Evolutionary conservation across 495 filamentous ascomycete species (phyloP), one percentile per base, ranked within the genome.

Genomic region (Staphylotrichum tortipilum): DNA sequence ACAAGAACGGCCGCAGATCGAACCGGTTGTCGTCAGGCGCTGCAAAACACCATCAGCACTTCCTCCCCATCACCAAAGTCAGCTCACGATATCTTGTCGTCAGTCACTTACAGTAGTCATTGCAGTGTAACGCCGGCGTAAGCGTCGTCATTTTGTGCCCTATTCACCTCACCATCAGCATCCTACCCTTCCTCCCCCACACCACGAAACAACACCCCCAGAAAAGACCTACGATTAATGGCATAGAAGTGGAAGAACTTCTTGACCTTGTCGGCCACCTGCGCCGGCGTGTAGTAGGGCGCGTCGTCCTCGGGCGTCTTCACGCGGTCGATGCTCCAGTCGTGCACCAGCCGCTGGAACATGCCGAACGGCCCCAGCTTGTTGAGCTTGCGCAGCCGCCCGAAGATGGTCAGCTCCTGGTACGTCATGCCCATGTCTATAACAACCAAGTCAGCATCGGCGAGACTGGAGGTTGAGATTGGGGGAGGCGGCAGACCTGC

Each of bases 311-410:
- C 60, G 1, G 59, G 49, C 1, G 33, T 50, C 11, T 50, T 51
- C 29, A 50, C 55, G 3, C 65, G 61, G 42, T 75, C 70, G 28
- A 75, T 74, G 34, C 76, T 72, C 88, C 88, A 91, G 19, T 78
- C 68, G 53, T 86, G 79, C 7, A 88, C 69, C 1, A 94, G 74
- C 22, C 76, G 78, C 53, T 80, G 74, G 55, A 80, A 91, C 76
- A 83, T 82, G 28, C 72, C 76, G 57, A 74, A 91, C 0, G 86
- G 84, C 3, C 89, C 85, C 1, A 90, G 67, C 57, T 89, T 86
- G 46, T 78, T 59, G 23, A 78, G 75, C 60, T 94, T 90, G 12
- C 88, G 75, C 14, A 94, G 68, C 4, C 54, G 59, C 1, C 63
- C 64, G 29, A 66, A 68, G 30, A 51, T 53, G 29, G 59, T 62